Base-by-base conservation (phyloP, 2,329 filamentous ascomycete species). In the Achaetomium macrosporum region DNA sequence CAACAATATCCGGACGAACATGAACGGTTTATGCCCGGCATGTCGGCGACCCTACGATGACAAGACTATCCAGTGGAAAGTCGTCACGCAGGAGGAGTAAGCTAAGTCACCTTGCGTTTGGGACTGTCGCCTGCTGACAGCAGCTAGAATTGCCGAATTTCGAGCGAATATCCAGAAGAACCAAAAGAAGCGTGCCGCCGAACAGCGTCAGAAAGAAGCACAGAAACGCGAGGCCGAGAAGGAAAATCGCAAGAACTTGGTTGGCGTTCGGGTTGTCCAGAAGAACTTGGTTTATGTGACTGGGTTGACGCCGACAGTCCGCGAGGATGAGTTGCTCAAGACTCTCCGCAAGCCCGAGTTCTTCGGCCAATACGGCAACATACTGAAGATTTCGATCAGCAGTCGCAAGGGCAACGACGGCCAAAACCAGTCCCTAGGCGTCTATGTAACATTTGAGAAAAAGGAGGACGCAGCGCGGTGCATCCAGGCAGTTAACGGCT, bases 201-300 rank as follows among this genome's bases (percentile, higher is more conserved):
- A 87, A 58, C 82, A 85, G 66, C 86, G 89, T 61, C 92, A 96
- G 66, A 96, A 96, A 68, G 95, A 99, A 70, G 88, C 85, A 2
- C 91, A 96, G 69, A 97, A 95, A 68, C 90, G 90, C 59, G 93
- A 99, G 71, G 91, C 92, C 56, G 95, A 99, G 69, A 91, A 90
- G 55, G 87, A 95, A 55, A 96, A 90, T 69, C 87, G 93, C 59
- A 97, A 97, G 69, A 96, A 96, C 66, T 81, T 99, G 29, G 90
- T 95, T 50, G 93, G 93, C 53, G 88, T 99, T 45, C 84, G 93
- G 45, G 93, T 99, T 42, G 90, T 97, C 39, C 93, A 99, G 72
- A 97, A 97, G 76, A 99, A 99, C 67, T 82, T 99, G 42, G 93
- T 99, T 59, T 99, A 99, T 70, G 92, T 99, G 58, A 96, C 95